These are phyloP conservation scores for Neonectria sp. DNA, from an alignment of 2,329 filamentous ascomycete species.

Conservation along the genomic window DNA sequence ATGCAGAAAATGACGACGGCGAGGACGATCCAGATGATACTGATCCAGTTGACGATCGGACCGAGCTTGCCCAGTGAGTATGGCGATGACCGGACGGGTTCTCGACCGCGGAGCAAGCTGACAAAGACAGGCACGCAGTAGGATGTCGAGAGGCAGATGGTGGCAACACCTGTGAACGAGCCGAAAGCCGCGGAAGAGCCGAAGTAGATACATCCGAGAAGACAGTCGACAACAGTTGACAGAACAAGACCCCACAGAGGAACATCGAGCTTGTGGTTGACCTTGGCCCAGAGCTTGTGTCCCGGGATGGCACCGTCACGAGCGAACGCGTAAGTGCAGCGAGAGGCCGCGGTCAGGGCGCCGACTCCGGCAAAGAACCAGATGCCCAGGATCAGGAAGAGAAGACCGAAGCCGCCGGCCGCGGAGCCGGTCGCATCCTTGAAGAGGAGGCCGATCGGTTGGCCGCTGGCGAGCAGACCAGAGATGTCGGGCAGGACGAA, in stretches of 20 bases:
- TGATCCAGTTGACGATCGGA: conserved; percentile 75
- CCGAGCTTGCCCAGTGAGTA: conserved; percentile 80
- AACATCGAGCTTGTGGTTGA: conserved; percentile 76
- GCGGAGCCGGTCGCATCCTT: conserved; percentile 81
- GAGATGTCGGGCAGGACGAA: conserved; percentile 80
- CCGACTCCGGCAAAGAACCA: conserved; percentile 82
- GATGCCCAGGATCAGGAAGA: conserved; percentile 83
- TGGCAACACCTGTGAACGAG: conserved; percentile 84
- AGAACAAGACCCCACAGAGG: conserved; percentile 79
- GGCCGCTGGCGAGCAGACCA: conserved; percentile 76
- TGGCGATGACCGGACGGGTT: conserved; percentile 72
- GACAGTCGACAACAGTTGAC: conserved; percentile 76
- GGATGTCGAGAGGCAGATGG: conserved; percentile 81
- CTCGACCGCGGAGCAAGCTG: conserved; percentile 75
- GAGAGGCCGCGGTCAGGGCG: conserved; percentile 79
- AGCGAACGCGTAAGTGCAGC: conserved; percentile 83
- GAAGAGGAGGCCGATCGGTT: conserved; percentile 83
- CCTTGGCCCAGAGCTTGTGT: conserved; percentile 74
- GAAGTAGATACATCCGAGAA: conserved; percentile 84
- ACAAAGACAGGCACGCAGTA: conserved; percentile 84
- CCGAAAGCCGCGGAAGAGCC: conserved; percentile 83
- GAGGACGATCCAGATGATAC: conserved; percentile 78
- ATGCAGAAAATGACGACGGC: conserved; percentile 83
- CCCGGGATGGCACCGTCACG: conserved; percentile 82
- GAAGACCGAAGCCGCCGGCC: conserved; percentile 79